Conservation (phyloP, 2,329 filamentous ascomycete species). For the Colletotrichum scovillei region DNA sequence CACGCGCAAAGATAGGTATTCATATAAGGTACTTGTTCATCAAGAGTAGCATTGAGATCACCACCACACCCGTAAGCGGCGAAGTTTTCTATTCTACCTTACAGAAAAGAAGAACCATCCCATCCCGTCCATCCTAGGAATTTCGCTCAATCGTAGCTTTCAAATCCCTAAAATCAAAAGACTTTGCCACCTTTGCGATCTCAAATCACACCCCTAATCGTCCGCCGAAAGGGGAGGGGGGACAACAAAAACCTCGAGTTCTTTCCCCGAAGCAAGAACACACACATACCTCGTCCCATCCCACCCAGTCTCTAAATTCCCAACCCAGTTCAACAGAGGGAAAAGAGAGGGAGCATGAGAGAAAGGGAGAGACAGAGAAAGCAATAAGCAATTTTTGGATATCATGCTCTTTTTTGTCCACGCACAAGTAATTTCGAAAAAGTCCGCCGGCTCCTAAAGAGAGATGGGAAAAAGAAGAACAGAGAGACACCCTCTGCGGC, state of each 20-base stretch:
- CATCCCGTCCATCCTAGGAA: neutral
- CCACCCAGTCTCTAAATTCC: neutral
- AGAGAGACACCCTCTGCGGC: no score
- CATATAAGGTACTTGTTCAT: neutral
- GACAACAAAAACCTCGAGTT: neutral
- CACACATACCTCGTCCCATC: no score
- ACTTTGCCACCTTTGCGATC: neutral
- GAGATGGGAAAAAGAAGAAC: neutral
- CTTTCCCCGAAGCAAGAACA: neutral
- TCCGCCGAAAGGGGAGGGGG: no score
- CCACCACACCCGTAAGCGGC: neutral
- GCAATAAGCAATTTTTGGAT: slow-evolving; percentile 14
- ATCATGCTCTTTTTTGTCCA: slow-evolving; percentile 30
- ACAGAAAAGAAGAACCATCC: neutral
- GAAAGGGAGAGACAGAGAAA: neutral
- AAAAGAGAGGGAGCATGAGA: neutral
- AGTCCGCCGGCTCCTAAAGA: neutral
- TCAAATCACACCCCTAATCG: neutral
- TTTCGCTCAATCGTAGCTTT: neutral
- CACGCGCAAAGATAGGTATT: no score
- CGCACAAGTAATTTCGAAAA: neutral
- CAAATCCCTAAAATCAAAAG: neutral
- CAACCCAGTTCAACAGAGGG: neutral
- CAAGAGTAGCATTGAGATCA: neutral
- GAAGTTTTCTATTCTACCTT: neutral